Evolutionary conservation across 371 early-diverging fungal species (phyloP).

Genomic region (Lichtheimia corymbifera): DNA sequence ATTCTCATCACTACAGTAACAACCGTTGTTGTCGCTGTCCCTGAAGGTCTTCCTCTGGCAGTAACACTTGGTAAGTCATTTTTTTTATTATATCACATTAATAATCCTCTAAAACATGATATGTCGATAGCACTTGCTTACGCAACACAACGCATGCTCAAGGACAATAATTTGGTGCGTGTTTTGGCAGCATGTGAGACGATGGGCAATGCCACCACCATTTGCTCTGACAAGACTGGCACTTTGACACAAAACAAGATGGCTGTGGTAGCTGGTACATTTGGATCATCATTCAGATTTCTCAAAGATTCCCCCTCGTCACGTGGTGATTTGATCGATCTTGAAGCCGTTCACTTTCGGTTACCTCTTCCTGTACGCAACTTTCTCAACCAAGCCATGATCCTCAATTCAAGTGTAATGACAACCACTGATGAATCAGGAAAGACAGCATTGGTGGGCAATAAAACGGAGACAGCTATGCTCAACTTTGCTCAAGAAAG

Average conservation of each 20-base stretch:
- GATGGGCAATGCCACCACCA: slow-evolving; percentile 91
- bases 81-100: background rate
- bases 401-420: slow-evolving; percentile 81
- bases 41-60: slow-evolving; percentile 81
- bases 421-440: slow-evolving; percentile 62
- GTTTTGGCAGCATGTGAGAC: slow-evolving; percentile 90
- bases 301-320: slow-evolving; percentile 38
- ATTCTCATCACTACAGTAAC: slow-evolving; percentile 75
- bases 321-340: slow-evolving; percentile 39
- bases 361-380: slow-evolving; percentile 46
- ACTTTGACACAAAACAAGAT: slow-evolving; percentile 90
- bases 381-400: slow-evolving; percentile 65
- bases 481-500: slow-evolving; percentile 59
- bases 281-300: slow-evolving; percentile 53
- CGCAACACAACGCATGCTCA: slow-evolving; percentile 84
- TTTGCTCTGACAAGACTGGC: slow-evolving; percentile 93
- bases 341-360: slow-evolving; percentile 24
- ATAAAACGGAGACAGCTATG: slow-evolving; percentile 88
- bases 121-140: slow-evolving; percentile 66
- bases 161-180: slow-evolving; percentile 90
- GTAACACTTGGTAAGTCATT: slow-evolving; percentile 61
- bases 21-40: slow-evolving; percentile 78
- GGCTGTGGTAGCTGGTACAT: slow-evolving; percentile 78
- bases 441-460: slow-evolving; percentile 57
- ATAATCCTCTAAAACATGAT: background rate